Evolutionary conservation across 305 asterid species (phyloP), one percentile per base, ranked within the genome.

Genomic region (Fraxinus sp.): DNA sequence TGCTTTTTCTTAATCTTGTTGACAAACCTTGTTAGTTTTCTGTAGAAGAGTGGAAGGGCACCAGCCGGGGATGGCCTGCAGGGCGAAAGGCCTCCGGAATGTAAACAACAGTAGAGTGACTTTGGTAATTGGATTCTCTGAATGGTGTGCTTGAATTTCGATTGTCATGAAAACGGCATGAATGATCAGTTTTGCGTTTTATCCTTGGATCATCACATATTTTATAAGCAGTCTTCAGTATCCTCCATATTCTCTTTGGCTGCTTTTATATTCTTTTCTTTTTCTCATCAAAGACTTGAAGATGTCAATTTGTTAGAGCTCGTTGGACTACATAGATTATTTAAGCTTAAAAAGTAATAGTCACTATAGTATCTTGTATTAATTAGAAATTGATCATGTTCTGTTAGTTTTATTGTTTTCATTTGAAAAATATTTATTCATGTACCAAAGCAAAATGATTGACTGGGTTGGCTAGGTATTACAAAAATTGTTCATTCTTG

Each of bases 11-110:
- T 22, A 37, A 35, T 26, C 74, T 64, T 1, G 8, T 55, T 80
- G 52, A 46, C 76, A 64, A 55, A 57, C 24, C 81, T 33, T 28
- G 5, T 79, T 79, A 7, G 37, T 74, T 6, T 79, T 74, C 24
- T 86, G 77, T 46, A 94, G 98, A 94, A 89, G 89, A 75, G 88
- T 82, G 93, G 82, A 76, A 88, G 90, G 39, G 91, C 89, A 75
- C 90, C 85, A 46, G 84, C 76, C 6, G 91, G 83, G 8, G 94
- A 85, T 2, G 93, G 90, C 78, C 94, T 73, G 72, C 88, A 87
- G 81, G 95, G 98, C 1, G 97, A 94, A 89, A 89, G 94, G 88
- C 98, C 97, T 78, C 94, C 95, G 0, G 98, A 94, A 85, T 94
- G 97, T 91, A 94, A 94, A 89, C 97, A 92, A 84, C 97, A 94